Percentiles rank a stretch among this genome's conserved stretches.
Evolutionary conservation across 805 yeast genomes (phyloP).

Genomic region (Komagataella pseudopastoris): DNA sequence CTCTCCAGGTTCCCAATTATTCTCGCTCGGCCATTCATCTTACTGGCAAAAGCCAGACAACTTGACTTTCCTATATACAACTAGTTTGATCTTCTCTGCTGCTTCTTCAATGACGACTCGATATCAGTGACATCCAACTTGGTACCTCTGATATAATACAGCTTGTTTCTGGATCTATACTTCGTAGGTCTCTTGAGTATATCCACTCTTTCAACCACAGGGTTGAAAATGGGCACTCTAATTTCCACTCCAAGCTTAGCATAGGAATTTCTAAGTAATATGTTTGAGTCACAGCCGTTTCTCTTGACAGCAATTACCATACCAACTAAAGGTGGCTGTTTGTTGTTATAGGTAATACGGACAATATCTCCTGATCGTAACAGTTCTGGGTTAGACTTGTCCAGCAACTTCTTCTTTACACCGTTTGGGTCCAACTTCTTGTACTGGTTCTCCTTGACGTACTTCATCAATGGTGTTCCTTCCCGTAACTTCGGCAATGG

Average conservation of each 20-base stretch:
- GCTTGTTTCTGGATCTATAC: constrained; percentile 72
- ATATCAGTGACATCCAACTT: constrained; percentile 66
- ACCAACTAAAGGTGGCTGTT: constrained; percentile 60
- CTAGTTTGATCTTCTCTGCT: not conserved
- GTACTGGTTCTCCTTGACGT: constrained; percentile 36
- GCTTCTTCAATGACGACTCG: constrained; percentile 16
- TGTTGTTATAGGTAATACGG: constrained; percentile 51
- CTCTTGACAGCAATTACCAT: constrained; percentile 68
- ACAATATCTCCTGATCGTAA: constrained; percentile 76
- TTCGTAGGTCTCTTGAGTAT: constrained; percentile 59
- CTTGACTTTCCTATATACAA: not conserved
- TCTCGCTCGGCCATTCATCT: too few species aligned
- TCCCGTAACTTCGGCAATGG: constrained; percentile 35
- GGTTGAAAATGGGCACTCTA: constrained; percentile 70
- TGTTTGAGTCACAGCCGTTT: constrained; percentile 55
- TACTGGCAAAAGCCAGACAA: not conserved
- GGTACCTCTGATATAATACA: constrained; percentile 77
- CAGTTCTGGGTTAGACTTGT: constrained; percentile 28
- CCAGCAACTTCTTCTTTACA: constrained; percentile 42
- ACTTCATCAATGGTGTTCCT: constrained; percentile 30
- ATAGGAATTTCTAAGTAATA: constrained; percentile 74
- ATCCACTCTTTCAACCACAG: constrained; percentile 66
- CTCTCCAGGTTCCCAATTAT: too few species aligned
- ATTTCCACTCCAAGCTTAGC: constrained; percentile 78
- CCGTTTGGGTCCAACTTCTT: constrained; percentile 61